These are phyloP conservation scores for Candida peoriensis DNA, from an alignment of 805 yeast genomes.

Conservation along the genomic window DNA sequence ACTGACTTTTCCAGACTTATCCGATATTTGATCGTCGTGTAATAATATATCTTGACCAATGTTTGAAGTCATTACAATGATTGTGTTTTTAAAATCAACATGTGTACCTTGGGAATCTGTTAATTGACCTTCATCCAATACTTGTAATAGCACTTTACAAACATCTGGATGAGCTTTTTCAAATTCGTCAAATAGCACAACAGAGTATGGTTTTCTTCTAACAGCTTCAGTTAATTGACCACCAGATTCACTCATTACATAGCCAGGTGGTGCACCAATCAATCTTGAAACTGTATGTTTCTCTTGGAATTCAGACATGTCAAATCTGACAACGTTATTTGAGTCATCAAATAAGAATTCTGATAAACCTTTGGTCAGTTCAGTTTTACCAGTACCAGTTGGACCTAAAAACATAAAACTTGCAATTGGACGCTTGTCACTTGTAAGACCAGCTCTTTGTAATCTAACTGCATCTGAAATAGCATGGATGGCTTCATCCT, in stretches of 20 bases:
- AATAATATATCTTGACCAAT: constrained; percentile 89
- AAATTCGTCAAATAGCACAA: constrained; percentile 89
- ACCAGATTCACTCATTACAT: constrained; percentile 87
- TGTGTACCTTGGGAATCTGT: constrained; percentile 95
- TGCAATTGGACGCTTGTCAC: constrained; percentile 92
- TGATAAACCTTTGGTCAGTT: constrained; percentile 87
- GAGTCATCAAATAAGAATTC: constrained; percentile 90
- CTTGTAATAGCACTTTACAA: constrained; percentile 86
- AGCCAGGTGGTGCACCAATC: constrained; percentile 98
- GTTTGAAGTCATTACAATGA: constrained; percentile 94
- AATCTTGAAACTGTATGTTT: constrained; percentile 85
- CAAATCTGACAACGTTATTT: constrained; percentile 82
- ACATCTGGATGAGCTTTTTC: constrained; percentile 97
- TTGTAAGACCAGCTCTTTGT: constrained; percentile 94
- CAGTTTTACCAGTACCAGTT: constrained; percentile 98
- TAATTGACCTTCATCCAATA: constrained; percentile 88
- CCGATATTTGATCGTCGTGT: constrained; percentile 44
- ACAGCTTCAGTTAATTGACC: constrained; percentile 97
- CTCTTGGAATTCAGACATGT: constrained; percentile 98
- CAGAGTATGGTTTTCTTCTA: constrained; percentile 90
- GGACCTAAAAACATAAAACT: constrained; percentile 97
- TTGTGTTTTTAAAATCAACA: constrained; percentile 90
- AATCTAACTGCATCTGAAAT: constrained; percentile 92
- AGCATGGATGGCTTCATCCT: constrained; percentile 88
- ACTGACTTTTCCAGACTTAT: constrained; percentile 57